Evolutionary conservation across 2,329 filamentous ascomycete genomes (phyloP).

Genomic region (Calonectria leucothoes): DNA sequence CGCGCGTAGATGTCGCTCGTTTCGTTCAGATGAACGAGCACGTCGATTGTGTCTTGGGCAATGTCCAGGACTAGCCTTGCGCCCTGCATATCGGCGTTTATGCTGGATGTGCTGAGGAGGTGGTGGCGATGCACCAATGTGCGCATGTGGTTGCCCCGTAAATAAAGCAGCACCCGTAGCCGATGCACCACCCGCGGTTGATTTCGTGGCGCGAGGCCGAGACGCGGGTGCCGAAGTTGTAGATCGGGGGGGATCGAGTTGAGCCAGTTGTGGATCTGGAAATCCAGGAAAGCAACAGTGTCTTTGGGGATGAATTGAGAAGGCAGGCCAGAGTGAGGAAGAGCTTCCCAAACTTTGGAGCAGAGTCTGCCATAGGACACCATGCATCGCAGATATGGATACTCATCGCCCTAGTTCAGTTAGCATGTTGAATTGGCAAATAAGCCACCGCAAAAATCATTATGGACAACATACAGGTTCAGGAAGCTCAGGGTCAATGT

Average conservation of each 20-base stretch:
- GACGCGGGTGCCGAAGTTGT: slow-evolving; percentile 50
- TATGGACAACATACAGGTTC: slow-evolving; percentile 49
- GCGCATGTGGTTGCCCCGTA: slow-evolving; percentile 58
- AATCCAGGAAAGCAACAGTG: slow-evolving; percentile 53
- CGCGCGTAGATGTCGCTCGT: slow-evolving; percentile 43
- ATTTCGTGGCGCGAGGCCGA: slow-evolving; percentile 45
- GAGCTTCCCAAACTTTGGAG: slow-evolving; percentile 58
- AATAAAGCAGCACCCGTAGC: slow-evolving; percentile 54
- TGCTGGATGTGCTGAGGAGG: slow-evolving; percentile 51
- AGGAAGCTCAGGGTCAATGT: slow-evolving; percentile 60
- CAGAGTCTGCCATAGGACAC: slow-evolving; percentile 59
- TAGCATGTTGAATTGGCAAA: too few species aligned
- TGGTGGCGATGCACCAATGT: slow-evolving; percentile 58
- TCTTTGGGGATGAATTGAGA: slow-evolving; percentile 51
- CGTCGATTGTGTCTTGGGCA: slow-evolving; percentile 42
- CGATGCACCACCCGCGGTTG: slow-evolving; percentile 53
- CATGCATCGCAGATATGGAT: slow-evolving; percentile 59
- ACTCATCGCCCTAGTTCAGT: slow-evolving; percentile 43
- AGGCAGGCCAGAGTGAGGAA: slow-evolving; percentile 50
- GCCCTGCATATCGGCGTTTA: slow-evolving; percentile 48
- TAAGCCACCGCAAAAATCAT: background rate
- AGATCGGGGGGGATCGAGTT: slow-evolving; percentile 58
- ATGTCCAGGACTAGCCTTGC: slow-evolving; percentile 52
- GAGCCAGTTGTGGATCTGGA: slow-evolving; percentile 58
- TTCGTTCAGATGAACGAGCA: slow-evolving; percentile 40